Evolutionary conservation across 441 rosid genomes (phyloP).

Genomic region (Biscutella laevigata): DNA sequence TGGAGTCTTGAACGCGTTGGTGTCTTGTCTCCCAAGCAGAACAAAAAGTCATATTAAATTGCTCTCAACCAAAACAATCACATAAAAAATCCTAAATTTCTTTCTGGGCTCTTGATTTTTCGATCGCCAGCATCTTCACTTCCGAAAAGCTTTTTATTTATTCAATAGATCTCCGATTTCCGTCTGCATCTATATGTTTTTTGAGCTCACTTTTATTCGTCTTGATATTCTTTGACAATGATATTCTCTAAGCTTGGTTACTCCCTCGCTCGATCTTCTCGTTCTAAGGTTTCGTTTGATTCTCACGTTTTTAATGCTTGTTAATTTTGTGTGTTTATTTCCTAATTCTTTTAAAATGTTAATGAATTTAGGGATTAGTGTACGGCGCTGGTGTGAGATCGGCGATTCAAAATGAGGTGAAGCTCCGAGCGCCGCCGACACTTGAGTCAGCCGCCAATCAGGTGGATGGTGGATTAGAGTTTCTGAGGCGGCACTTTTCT

Average conservation of each 20-base stretch:
- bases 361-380: constrained; percentile 30
- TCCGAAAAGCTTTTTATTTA: background rate
- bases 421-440: constrained; percentile 9
- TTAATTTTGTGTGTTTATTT: background rate
- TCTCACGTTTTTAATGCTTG: background rate
- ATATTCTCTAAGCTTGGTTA: constrained; percentile 55
- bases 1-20: constrained; percentile 17
- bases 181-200: background rate
- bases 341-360: background rate
- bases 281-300: constrained; percentile 32
- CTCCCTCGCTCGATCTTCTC: constrained; percentile 43
- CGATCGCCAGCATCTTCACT: constrained; percentile 5
- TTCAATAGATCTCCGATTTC: constrained; percentile 2
- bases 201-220: constrained; percentile 16
- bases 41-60: background rate
- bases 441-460: constrained; percentile 17
- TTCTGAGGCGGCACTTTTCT: constrained; percentile 48
- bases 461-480: constrained; percentile 42
- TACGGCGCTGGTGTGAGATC: constrained; percentile 33
- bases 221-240: constrained; percentile 29
- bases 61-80: background rate
- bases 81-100: constrained; percentile 1
- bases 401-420: constrained; percentile 21
- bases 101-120: background rate
- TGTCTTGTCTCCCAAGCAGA: constrained; percentile 23